Base-by-base conservation (phyloP, 2,329 filamentous ascomycete species). In the Ceratocystis alfenasii region DNA sequence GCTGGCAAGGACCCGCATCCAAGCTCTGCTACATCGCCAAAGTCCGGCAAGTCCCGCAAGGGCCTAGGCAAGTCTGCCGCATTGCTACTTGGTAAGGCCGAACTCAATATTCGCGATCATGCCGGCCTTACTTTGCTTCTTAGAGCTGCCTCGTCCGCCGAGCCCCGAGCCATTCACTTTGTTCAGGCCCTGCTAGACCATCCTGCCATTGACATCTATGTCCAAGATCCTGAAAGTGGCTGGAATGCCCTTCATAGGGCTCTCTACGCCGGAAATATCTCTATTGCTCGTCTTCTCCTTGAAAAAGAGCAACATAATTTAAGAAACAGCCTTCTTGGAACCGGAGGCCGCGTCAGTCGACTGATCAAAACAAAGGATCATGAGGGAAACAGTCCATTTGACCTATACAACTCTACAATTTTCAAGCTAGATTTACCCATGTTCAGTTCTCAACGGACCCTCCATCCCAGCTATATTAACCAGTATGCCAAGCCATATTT, bases 231-330 rank as follows among this genome's bases (percentile, higher is more conserved):
- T 6, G 94, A 99, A 75, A 97, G 88, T 75, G 93, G 92, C 57
- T 99, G 94, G 94, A 99, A 95, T 68, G 87, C 92, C 46, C 80
- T 99, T 48, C 94, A 99, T 73, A 84, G 94, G 71, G 90, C 92
- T 6, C 80, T 97, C 53, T 97, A 96, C 73, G 85, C 87, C 70
- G 93, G 93, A 60, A 96, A 96, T 72, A 85, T 94, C 63, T 86
- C 89, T 5, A 87, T 95, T 70, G 94, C 94, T 2, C 85, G 90
- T 60, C 79, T 90, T 22, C 84, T 99, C 41, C 79, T 99, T 69
- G 84, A 87, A 63, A 87, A 87, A 70, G 93, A 96, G 73, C 80
- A 86, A 25, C 82, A 36, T 6, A 36, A 36, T 28, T n/a, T 68
- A 2, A 50, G 45, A 12, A 65, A 64, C 25, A 64, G 65, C 22